These are phyloP conservation scores for Salix udensis DNA, from an alignment of 345 rosid species.

Conservation along the genomic window DNA sequence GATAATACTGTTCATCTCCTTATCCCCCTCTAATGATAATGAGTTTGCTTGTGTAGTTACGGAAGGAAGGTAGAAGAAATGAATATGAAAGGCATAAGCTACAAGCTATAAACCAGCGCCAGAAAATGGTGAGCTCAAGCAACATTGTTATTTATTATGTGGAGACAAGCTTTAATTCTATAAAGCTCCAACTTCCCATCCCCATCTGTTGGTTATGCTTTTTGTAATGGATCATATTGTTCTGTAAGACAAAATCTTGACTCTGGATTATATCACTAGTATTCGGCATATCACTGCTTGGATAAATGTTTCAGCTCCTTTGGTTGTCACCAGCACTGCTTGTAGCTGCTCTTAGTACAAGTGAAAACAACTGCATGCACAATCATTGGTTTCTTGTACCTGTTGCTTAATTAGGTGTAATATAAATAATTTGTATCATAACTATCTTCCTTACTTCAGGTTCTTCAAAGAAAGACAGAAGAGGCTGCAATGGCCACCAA, in stretches of 20 bases:
- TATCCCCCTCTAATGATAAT: constrained; percentile 8
- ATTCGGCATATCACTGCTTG: background rate
- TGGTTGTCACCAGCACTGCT: background rate
- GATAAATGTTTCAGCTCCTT: background rate
- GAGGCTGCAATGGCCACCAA: constrained; percentile 99
- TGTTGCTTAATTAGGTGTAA: background rate
- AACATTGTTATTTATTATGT: background rate
- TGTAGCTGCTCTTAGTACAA: background rate
- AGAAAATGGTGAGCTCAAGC: constrained; percentile 65
- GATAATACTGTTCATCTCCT: background rate
- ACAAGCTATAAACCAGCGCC: constrained; percentile 94
- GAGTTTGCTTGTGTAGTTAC: constrained; percentile 49
- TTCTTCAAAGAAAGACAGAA: constrained; percentile 97
- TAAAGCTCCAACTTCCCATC: background rate
- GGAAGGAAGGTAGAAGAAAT: constrained; percentile 93
- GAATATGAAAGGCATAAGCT: constrained; percentile 98
- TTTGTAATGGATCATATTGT: background rate
- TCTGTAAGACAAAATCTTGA: background rate
- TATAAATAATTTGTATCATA: constrained; percentile 2
- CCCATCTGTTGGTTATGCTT: background rate
- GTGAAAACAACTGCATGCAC: background rate
- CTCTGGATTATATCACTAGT: background rate
- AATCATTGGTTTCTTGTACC: background rate
- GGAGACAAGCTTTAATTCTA: background rate
- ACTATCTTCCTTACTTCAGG: constrained; percentile 44